These are phyloP conservation scores for Cruciata laevipes DNA, from an alignment of 257 asterid genomes.

Conservation along the genomic window DNA sequence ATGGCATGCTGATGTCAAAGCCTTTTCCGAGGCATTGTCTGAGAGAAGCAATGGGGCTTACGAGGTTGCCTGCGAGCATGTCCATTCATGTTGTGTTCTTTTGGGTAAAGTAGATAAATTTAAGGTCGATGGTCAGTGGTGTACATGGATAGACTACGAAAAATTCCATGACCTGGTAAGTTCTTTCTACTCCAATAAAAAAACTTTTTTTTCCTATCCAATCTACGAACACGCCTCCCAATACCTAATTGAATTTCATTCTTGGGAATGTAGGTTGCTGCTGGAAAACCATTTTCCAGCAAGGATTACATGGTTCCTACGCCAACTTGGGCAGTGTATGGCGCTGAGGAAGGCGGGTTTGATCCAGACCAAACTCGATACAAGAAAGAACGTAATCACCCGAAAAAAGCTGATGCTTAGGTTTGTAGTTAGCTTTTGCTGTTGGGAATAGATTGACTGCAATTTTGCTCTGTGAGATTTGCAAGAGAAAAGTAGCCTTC, in stretches of 20 bases:
- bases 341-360: constrained; percentile 96
- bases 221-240: not conserved
- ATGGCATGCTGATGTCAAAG: constrained; percentile 92
- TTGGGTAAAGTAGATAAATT: constrained; percentile 81
- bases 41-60: constrained; percentile 75
- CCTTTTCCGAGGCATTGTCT: constrained; percentile 77
- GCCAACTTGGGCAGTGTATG: constrained; percentile 94
- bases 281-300: constrained; percentile 64
- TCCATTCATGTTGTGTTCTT: constrained; percentile 90
- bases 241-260: not conserved
- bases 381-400: constrained; percentile 77
- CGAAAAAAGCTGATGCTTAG: constrained; percentile 28
- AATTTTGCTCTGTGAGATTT: not conserved
- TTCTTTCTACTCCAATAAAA: not conserved
- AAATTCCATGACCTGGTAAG: constrained; percentile 91
- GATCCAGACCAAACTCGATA: constrained; percentile 80
- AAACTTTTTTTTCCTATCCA: not conserved
- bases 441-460: not conserved
- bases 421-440: constrained; percentile 7
- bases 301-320: constrained; percentile 87
- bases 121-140: constrained; percentile 76
- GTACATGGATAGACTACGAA: constrained; percentile 95
- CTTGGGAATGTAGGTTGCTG: constrained; percentile 49
- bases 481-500: not conserved
- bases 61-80: constrained; percentile 96